Conservation (phyloP, 352 stramenopile genomes). For the Thraustochytrium sp. region DNA sequence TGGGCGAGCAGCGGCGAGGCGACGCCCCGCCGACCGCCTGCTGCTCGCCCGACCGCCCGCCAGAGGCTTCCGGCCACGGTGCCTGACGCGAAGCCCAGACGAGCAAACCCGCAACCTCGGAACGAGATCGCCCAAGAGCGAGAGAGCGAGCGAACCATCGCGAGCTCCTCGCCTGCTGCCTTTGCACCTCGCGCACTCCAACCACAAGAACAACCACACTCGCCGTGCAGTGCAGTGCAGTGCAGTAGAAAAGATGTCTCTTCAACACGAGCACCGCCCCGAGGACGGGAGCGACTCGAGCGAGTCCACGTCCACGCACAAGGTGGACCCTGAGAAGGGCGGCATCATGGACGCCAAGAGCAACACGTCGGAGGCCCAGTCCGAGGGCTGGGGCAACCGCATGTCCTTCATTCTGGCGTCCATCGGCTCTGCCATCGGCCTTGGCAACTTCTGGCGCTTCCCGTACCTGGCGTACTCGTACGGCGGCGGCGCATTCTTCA, state of each 20-base stretch:
- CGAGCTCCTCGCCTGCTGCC: too few relatives aligned
- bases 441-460: conserved; percentile 61
- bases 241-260: background rate
- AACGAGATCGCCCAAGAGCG: background rate
- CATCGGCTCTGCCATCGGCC: conserved; percentile 57
- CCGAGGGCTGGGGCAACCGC: conserved; percentile 52
- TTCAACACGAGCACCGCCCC: too few relatives aligned
- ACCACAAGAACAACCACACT: background rate
- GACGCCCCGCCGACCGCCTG: too few relatives aligned
- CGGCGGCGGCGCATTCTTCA: conserved; percentile 60
- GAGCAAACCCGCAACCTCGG: background rate
- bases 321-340: background rate
- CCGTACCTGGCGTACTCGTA: conserved; percentile 56
- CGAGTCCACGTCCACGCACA: background rate
- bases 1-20: too few relatives aligned
- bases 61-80: too few relatives aligned
- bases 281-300: background rate
- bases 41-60: too few relatives aligned
- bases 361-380: background rate
- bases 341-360: background rate
- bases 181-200: background rate
- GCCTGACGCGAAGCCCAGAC: too few relatives aligned
- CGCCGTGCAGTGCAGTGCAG: background rate
- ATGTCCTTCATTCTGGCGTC: conserved; percentile 58
- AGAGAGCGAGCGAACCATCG: background rate